Evolutionary conservation across 352 stramenopile species (phyloP), one percentile per base, ranked within the genome.

Genomic region (Pythium brachiatum): DNA sequence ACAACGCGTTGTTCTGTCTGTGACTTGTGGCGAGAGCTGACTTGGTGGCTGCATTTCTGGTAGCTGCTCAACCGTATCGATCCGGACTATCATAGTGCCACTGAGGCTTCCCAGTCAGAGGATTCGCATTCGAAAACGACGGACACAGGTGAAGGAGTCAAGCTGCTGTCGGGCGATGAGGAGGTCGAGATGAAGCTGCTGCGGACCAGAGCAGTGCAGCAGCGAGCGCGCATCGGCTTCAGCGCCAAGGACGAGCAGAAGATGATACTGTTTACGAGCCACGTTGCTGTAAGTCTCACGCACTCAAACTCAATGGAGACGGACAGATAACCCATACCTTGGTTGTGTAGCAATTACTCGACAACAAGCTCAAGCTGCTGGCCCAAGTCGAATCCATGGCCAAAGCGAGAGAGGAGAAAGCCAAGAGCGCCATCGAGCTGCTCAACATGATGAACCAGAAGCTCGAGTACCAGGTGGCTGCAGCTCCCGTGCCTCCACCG

Each of bases 161-260:
- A 48, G n/a, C n/a, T n/a, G n/a, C n/a, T n/a, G n/a, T n/a, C 41
- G 12, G 41, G 25, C 26, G 41, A 74, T 7, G 75, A 87, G 23
- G 71, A 69, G 20, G 54, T 43, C 20, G 78, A 89, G 61, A 59
- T 88, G 34, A 69, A 64, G 20, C 52, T 88, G 3, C 68, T 53
- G n/a, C 72, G 74, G 7, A 68, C 64, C 8, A 72, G 73, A 7
- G 23, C 73, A 9, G 74, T 73, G 44, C 43, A 63, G n/a, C 60
- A 60, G 23, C 55, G 26, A 16, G 36, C 39, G 2, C 41, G 66
- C n/a, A 36, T 65, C 20, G 80, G 76, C 0, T 89, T 88, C 65
- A 82, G 74, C 7, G 38, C 64, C 23, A 87, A 88, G 50, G 80
- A 89, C 57, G 80, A 89, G 32, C 74, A 89, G 58, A 83, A 82